These are phyloP conservation scores for Brassica carinata DNA, from an alignment of 345 rosid genomes.

Conservation along the genomic window DNA sequence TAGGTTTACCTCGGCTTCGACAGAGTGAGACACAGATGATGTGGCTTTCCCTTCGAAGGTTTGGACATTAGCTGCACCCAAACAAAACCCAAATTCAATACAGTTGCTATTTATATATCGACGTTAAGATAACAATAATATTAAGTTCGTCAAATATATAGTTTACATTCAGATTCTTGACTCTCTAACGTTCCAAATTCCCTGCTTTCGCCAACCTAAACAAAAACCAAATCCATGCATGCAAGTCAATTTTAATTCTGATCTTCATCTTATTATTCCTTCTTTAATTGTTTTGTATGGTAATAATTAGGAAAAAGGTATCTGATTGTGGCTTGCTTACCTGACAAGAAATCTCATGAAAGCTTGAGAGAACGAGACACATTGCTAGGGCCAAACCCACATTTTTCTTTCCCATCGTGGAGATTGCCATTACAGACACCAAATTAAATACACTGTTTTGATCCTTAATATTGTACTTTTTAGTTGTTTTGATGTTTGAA, in stretches of 20 bases:
- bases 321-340: background rate
- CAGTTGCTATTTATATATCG: background rate
- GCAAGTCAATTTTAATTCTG: background rate
- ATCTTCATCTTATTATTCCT: background rate
- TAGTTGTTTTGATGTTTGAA: slow-evolving; percentile 7
- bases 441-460: background rate
- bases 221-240: slow-evolving; percentile 18
- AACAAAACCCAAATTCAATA: background rate
- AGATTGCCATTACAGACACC: slow-evolving; percentile 4
- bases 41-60: background rate
- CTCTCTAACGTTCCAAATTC: background rate
- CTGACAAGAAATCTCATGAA: slow-evolving; percentile 28
- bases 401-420: slow-evolving; percentile 2
- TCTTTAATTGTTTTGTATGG: background rate
- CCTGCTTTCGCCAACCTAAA: slow-evolving; percentile 1
- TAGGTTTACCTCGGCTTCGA: background rate
- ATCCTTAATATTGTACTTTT: background rate
- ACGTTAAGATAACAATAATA: background rate
- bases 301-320: background rate
- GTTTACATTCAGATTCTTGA: background rate
- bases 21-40: background rate
- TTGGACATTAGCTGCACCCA: slow-evolving; percentile 4
- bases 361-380: slow-evolving; percentile 26
- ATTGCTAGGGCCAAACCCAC: slow-evolving; percentile 15
- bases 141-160: background rate